Base-by-base conservation (phyloP, 306 rosid genomes). In the Neltuma alba region DNA sequence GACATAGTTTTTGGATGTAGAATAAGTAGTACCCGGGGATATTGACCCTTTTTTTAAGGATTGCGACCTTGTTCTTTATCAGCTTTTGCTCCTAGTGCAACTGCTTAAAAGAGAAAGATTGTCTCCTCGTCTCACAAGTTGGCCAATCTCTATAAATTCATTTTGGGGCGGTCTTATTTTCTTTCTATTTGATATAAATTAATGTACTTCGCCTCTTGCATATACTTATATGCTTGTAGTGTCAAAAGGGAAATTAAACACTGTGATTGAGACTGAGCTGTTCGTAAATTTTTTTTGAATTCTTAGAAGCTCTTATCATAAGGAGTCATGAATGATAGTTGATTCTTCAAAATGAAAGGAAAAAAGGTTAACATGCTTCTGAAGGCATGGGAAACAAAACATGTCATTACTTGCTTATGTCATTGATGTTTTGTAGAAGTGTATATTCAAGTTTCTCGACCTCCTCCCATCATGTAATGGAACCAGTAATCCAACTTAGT, bases 111-210 rank as follows among this genome's bases (percentile, higher is more conserved):
- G 41, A 23, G 23, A 34, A 50, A n/a, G 38, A 25, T 33, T 34
- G 14, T 52, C 38, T 72, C 50, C 48, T 73, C 36, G 34, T 52
- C 48, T 33, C 20, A 30, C 20, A 34, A 12, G 47, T 23, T 73
- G 48, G 40, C 47, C 65, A 73, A 50, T 52, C 9, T 54, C 9
- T 28, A 23, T 6, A 31, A 25, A 28, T 27, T 70, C 50, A 44
- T 70, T 72, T 31, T 16, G 47, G 76, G 76, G 31, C 31, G 23
- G 33, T 20, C 45, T 72, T 72, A 50, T 21, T 33, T 48, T 72
- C 44, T 20, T 23, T 50, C 12, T 20, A 9, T 16, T 33, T 47
- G 42, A n/a, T 34, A 12, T 48, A 4, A 72, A 50, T 10, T 48
- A 20, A 27, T 47, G 42, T 31, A 30, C 62, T 47, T 71, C 10